A percentile compares a stretch with the other conserved stretches of the same genome.
Conservation (phyloP, 768 basidiomycete genomes). For the Albatrellus ellisii region DNA sequence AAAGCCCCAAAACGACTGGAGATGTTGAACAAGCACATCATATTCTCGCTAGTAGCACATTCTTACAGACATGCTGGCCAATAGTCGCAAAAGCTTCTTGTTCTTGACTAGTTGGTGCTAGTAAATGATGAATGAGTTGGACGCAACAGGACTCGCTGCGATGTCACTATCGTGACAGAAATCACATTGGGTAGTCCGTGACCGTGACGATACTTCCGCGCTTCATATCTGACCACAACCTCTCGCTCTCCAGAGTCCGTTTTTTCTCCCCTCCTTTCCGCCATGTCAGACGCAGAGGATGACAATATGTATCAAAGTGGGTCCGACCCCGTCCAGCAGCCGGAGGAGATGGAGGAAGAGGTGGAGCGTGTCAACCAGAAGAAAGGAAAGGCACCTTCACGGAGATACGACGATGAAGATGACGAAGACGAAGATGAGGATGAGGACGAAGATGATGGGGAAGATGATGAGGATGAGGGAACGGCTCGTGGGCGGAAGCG, state of each 20-base stretch:
- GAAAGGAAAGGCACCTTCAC: conserved; percentile 28
- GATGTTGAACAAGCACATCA: too few species aligned
- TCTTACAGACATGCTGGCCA: too few species aligned
- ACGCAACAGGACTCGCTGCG: too few species aligned
- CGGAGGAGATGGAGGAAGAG: conserved; percentile 22
- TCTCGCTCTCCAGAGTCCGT: neutral
- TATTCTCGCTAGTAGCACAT: too few species aligned
- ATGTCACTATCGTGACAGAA: too few species aligned
- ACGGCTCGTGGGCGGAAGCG: conserved; percentile 41
- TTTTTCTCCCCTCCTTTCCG: conserved; percentile 18
- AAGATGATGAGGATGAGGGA: conserved; percentile 27
- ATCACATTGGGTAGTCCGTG: neutral
- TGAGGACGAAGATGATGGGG: conserved; percentile 26
- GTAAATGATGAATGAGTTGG: too few species aligned
- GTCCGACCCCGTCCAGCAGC: conserved; percentile 18
- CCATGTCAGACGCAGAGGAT: conserved; percentile 33
- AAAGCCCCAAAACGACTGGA: too few species aligned
- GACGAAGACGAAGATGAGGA: conserved; percentile 27
- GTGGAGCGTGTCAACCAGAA: conserved; percentile 20
- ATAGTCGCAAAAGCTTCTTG: too few species aligned
- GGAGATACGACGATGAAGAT: conserved; percentile 24
- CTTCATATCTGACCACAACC: neutral
- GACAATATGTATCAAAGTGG: conserved; percentile 21
- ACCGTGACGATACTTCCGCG: neutral
- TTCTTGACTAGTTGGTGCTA: too few species aligned